These are phyloP conservation scores for Maudiozyma bulderi DNA, from an alignment of 805 yeast species.

Conservation along the genomic window DNA sequence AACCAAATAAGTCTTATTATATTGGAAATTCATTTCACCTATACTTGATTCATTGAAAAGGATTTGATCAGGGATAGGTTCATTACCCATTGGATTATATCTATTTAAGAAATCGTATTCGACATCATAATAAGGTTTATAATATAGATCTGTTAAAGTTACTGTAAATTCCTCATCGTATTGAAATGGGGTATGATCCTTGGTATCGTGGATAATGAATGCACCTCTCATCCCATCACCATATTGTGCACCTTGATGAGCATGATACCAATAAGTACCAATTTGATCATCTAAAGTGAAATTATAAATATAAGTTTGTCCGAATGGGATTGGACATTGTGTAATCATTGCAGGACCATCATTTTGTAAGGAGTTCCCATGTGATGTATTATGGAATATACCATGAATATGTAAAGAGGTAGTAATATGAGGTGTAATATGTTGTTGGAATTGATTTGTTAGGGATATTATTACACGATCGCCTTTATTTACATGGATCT, in stretches of 20 bases:
- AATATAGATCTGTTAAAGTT: conserved; percentile 57
- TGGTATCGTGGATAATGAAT: conserved; percentile 51
- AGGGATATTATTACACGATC: conserved; percentile 52
- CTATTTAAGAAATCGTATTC: conserved; percentile 43
- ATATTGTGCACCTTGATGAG: conserved; percentile 69
- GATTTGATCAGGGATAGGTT: conserved; percentile 63
- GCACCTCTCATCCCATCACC: conserved; percentile 70
- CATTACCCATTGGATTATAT: conserved; percentile 79
- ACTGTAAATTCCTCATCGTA: conserved; percentile 55
- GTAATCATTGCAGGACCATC: conserved; percentile 77
- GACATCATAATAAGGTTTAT: conserved; percentile 40
- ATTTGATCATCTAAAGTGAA: conserved; percentile 58
- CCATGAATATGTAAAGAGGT: conserved; percentile 80
- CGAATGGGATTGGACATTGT: conserved; percentile 70
- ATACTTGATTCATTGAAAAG: conserved; percentile 58
- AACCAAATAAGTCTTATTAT: conserved; percentile 52
- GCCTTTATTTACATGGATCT: conserved; percentile 52
- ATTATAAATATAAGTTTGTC: conserved; percentile 57
- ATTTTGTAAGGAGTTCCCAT: conserved; percentile 39
- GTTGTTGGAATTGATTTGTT: conserved; percentile 47
- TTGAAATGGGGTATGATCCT: conserved; percentile 36
- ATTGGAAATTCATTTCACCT: conserved; percentile 44
- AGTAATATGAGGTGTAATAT: conserved; percentile 19
- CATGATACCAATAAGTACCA: conserved; percentile 82
- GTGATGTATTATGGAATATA: conserved; percentile 51